These are phyloP conservation scores for Rhizophagus clarus DNA, from an alignment of 192 early-diverging fungal genomes.

Conservation along the genomic window DNA sequence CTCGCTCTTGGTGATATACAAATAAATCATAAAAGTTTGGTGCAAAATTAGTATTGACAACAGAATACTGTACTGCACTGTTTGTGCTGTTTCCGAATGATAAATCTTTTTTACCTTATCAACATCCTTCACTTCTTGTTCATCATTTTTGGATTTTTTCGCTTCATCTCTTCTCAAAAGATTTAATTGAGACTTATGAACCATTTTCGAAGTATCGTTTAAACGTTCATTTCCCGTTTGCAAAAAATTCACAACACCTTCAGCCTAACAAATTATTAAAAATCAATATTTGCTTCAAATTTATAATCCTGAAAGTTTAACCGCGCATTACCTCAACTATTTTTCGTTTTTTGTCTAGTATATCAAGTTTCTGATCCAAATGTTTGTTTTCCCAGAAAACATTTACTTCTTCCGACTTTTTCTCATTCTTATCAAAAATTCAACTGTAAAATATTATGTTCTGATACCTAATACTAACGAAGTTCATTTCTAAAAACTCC, in stretches of 20 bases:
- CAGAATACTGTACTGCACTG: neutral
- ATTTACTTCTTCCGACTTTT: constrained; percentile 9
- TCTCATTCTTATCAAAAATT: constrained; percentile 20
- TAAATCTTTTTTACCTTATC: constrained; percentile 20
- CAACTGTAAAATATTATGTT: constrained; percentile 1
- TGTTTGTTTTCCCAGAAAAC: constrained; percentile 24
- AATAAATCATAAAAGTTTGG: constrained; percentile 1
- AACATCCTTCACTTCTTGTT: constrained; percentile 14
- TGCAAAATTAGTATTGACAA: neutral
- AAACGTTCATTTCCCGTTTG: constrained; percentile 28
- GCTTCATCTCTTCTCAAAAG: constrained; percentile 19
- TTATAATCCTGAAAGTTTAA: constrained; percentile 11
- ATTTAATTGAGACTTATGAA: constrained; percentile 31
- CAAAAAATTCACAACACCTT: constrained; percentile 31
- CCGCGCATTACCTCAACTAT: constrained; percentile 15
- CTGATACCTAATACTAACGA: too few species aligned
- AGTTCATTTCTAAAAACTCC: too few species aligned
- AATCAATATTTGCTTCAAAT: constrained; percentile 22
- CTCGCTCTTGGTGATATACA: constrained; percentile 16
- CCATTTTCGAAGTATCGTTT: constrained; percentile 27
- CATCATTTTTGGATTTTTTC: constrained; percentile 16
- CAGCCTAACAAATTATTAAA: constrained; percentile 30
- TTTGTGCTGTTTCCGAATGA: constrained; percentile 4
- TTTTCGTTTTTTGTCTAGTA: constrained; percentile 29
- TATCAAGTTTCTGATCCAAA: constrained; percentile 21